A percentile compares a stretch with the other conserved stretches of the same genome.
These are phyloP conservation scores for Monosporascus sp. DNA, from an alignment of 2,329 filamentous ascomycete species.

Conservation along the genomic window DNA sequence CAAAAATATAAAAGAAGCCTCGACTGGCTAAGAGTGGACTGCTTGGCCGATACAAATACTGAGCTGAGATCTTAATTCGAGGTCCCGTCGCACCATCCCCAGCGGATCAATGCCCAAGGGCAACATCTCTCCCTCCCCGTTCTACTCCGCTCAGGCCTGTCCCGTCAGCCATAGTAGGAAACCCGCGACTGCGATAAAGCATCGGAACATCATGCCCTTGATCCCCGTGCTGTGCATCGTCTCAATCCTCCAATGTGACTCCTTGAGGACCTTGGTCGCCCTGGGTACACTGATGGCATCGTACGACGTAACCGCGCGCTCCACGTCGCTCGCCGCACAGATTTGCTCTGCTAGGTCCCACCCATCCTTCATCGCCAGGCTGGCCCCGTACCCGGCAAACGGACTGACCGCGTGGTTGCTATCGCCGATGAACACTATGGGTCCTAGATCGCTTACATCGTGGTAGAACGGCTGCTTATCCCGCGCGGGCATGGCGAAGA, in stretches of 20 bases:
- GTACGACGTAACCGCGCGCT: constrained; percentile 26
- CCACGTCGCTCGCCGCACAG: constrained; percentile 21
- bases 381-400: constrained; percentile 44
- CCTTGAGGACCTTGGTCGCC: constrained; percentile 19
- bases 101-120: too few species aligned
- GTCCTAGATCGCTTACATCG: constrained; percentile 9
- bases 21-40: too few species aligned
- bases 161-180: too few species aligned
- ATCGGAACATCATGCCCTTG: too few species aligned
- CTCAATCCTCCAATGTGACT: neutral
- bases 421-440: constrained; percentile 43
- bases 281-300: constrained; percentile 32
- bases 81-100: too few species aligned
- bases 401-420: constrained; percentile 45
- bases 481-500: constrained; percentile 34
- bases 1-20: too few species aligned
- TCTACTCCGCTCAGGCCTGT: too few species aligned
- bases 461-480: constrained; percentile 42
- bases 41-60: too few species aligned
- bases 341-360: constrained; percentile 41
- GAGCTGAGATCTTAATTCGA: too few species aligned
- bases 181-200: too few species aligned
- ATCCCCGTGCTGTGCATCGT: too few species aligned
- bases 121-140: too few species aligned
- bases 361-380: constrained; percentile 41